Conservation (phyloP, 805 yeast genomes). For the Wickerhamiella sergipiensis region DNA sequence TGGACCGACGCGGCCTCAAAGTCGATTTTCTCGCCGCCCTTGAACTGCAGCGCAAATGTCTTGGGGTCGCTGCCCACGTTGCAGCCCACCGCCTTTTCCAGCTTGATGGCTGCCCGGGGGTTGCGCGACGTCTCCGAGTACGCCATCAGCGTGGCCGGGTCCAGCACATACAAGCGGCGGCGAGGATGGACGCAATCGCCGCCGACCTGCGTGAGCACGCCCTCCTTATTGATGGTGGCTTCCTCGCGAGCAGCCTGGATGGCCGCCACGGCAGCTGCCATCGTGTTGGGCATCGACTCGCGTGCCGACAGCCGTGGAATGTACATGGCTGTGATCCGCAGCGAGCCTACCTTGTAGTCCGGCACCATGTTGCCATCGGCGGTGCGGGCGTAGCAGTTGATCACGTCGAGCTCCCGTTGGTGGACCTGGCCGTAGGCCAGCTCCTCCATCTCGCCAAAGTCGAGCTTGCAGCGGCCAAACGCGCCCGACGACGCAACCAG, state of each 20-base stretch:
- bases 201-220: conserved; percentile 76
- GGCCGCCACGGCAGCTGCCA: conserved; percentile 30
- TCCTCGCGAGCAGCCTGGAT: conserved; percentile 19
- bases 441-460: conserved; percentile 35
- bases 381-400: conserved; percentile 7
- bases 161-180: conserved; percentile 59
- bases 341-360: conserved; percentile 20
- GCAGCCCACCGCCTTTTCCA: conserved; percentile 46
- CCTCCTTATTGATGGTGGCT: conserved; percentile 32
- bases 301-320: conserved; percentile 39
- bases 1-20: conserved; percentile 54
- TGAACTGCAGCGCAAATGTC: conserved; percentile 28
- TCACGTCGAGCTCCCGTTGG: conserved; percentile 24
- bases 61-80: conserved; percentile 29
- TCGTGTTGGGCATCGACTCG: conserved; percentile 45
- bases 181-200: conserved; percentile 58
- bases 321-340: conserved; percentile 43
- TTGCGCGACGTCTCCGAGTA: conserved; percentile 56
- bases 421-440: conserved; percentile 35
- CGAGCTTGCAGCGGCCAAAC: conserved; percentile 51
- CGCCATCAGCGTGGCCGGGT: conserved; percentile 60
- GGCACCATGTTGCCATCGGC: background rate
- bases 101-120: conserved; percentile 62
- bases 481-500: conserved; percentile 67
- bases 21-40: conserved; percentile 59